Evolutionary conservation across 371 early-diverging fungal species (phyloP), one percentile per base, ranked within the genome.

Genomic region (Blakeslea trispora): DNA sequence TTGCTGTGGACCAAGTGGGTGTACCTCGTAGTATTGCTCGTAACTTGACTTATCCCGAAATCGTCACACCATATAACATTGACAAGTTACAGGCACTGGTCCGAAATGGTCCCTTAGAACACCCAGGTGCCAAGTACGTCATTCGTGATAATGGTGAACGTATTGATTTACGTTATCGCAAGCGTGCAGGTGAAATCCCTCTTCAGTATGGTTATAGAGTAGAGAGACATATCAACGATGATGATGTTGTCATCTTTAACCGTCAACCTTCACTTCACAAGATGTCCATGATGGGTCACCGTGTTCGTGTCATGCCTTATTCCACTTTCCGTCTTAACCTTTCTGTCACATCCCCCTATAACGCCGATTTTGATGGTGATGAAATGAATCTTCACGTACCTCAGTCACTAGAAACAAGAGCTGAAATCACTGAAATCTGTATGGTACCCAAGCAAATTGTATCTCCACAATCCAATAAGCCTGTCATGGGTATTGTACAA

Each of bases 371-470:
- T 79, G 99, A 99, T 74, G 99, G 99, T 53, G 99, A 99, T 75
- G 99, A 99, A 78, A 99, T 99, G 99, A 99, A 99, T 77, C 75
- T 99, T 79, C 99, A 99, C 74, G 95, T 99, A 24, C 99, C 99
- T 28, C 99, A 99, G 73, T 92, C 92, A 10, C 79, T 90, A 58
- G 97, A 96, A 73, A 90, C 98, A 7, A 89, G 91, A 45, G 95
- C 99, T 14, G 99, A 99, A 79, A 81, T 99, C 39, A 83, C 83
- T 59, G 94, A 97, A 79, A 85, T 99, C 44, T 95, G 95, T 72
- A 93, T 96, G 92, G 99, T 99, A 1, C 95, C 98, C 10, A 93
- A 91, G 66, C 98, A 99, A 78, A 96, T 99, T 67, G 88, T 99
- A 4, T 94, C 98, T 24, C 99, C 99, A 2, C 99, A 99, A 73